Percentiles rank a stretch among this genome's conserved stretches.
These are phyloP conservation scores for Jatropha podagrica DNA, from an alignment of 441 rosid genomes.

Conservation along the genomic window DNA sequence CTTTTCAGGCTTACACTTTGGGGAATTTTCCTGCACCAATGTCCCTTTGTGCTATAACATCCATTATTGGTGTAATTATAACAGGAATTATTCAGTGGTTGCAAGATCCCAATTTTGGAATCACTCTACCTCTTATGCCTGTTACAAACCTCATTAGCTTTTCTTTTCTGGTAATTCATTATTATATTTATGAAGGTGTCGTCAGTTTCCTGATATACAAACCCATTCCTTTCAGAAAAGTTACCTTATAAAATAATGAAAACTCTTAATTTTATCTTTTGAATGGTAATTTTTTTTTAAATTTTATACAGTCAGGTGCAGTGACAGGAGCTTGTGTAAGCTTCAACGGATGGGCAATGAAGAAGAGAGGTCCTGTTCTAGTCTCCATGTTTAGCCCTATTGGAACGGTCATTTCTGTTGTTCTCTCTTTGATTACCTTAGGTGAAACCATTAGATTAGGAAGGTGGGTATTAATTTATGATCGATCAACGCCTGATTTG, in stretches of 20 bases:
- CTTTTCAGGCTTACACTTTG: conserved; percentile 59
- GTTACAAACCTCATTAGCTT: conserved; percentile 37
- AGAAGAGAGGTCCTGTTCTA: conserved; percentile 88
- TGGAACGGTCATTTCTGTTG: conserved; percentile 64
- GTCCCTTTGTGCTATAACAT: conserved; percentile 74
- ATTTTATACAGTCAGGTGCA: conserved; percentile 50
- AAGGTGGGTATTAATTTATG: conserved; percentile 41
- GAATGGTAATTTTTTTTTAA: too few relatives aligned
- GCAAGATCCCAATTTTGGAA: conserved; percentile 34
- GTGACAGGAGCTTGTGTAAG: conserved; percentile 66
- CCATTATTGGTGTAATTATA: conserved; percentile 63
- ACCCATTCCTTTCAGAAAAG: too few relatives aligned
- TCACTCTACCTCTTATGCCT: conserved; percentile 43
- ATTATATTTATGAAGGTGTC: too few relatives aligned
- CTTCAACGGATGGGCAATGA: conserved; percentile 97
- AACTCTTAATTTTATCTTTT: too few relatives aligned
- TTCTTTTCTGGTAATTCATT: conserved; percentile 56
- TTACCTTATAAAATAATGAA: too few relatives aligned
- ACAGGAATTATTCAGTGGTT: conserved; percentile 47
- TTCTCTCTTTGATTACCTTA: conserved; percentile 56
- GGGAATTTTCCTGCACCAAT: conserved; percentile 85
- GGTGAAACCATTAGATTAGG: conserved; percentile 63
- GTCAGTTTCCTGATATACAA: too few relatives aligned
- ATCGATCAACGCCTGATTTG: too few relatives aligned
- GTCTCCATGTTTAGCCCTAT: conserved; percentile 91